Conservation (phyloP, 2,329 filamentous ascomycete species). For the Colletotrichum costaricense region DNA sequence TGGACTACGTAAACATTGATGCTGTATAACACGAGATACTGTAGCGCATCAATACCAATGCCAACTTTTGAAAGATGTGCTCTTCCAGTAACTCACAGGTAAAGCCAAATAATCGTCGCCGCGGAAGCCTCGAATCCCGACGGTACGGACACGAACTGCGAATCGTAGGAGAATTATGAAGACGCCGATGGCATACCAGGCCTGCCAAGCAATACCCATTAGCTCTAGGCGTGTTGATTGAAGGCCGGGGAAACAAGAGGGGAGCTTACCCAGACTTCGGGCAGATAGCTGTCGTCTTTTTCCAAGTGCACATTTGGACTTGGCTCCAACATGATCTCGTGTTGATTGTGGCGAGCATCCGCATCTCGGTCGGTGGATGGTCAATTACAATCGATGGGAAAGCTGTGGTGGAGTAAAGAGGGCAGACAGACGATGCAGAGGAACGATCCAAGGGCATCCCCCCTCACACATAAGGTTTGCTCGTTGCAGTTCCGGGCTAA, state of each 20-base stretch:
- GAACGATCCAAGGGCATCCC: not conserved
- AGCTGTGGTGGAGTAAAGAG: not conserved
- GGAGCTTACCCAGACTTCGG: constrained; percentile 36
- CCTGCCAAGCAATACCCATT: constrained; percentile 4
- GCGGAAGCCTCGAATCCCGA: constrained; percentile 36
- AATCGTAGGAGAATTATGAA: constrained; percentile 36
- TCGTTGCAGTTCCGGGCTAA: not conserved
- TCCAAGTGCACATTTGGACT: constrained; percentile 31
- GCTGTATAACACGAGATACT: constrained; percentile 41
- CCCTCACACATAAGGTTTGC: not conserved
- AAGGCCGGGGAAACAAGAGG: too few species aligned
- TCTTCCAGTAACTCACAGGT: constrained; percentile 21
- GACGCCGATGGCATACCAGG: constrained; percentile 35
- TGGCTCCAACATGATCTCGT: constrained; percentile 24
- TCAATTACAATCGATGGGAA: not conserved
- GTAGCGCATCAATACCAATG: not conserved
- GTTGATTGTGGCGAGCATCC: not conserved
- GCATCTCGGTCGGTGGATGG: constrained; percentile 14
- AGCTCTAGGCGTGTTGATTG: not conserved
- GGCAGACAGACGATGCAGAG: not conserved
- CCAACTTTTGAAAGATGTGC: too few species aligned
- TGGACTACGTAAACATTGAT: constrained; percentile 32
- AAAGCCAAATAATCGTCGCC: constrained; percentile 38
- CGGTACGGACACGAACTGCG: constrained; percentile 36
- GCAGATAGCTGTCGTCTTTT: constrained; percentile 33